Evolutionary conservation across 306 rosid species (phyloP).

Genomic region (Quercus parvula): DNA sequence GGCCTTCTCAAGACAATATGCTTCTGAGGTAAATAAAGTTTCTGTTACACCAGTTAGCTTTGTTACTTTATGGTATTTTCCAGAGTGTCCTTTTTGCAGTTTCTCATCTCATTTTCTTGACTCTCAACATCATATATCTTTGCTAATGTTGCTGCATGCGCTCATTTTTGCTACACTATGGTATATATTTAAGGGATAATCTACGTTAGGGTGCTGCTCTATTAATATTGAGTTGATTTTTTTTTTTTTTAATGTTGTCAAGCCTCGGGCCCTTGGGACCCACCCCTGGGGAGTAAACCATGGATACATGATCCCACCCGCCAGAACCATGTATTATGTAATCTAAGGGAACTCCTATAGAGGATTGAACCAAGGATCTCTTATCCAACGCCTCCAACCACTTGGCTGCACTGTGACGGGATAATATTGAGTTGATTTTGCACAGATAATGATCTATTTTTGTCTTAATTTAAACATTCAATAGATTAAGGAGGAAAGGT

Average conservation of each 20-base stretch:
- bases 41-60: slow-evolving; percentile 8
- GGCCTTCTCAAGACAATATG: slow-evolving; percentile 96
- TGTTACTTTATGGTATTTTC: neutral
- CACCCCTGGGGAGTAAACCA: too few relatives aligned
- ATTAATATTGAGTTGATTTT: neutral
- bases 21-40: slow-evolving; percentile 71
- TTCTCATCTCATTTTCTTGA: neutral
- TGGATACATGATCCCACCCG: too few relatives aligned
- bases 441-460: neutral
- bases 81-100: neutral
- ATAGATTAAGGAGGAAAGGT: neutral
- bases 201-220: neutral
- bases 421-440: neutral
- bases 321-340: too few relatives aligned
- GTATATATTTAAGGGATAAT: neutral
- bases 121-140: neutral
- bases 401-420: too few relatives aligned
- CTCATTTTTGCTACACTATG: neutral
- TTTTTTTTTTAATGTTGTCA: too few relatives aligned
- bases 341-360: too few relatives aligned
- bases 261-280: too few relatives aligned
- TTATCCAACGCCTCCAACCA: too few relatives aligned
- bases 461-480: neutral
- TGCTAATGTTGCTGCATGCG: neutral
- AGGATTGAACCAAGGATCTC: too few relatives aligned